These are phyloP conservation scores for Luvunga scandens DNA, from an alignment of 345 rosid genomes.

Conservation along the genomic window DNA sequence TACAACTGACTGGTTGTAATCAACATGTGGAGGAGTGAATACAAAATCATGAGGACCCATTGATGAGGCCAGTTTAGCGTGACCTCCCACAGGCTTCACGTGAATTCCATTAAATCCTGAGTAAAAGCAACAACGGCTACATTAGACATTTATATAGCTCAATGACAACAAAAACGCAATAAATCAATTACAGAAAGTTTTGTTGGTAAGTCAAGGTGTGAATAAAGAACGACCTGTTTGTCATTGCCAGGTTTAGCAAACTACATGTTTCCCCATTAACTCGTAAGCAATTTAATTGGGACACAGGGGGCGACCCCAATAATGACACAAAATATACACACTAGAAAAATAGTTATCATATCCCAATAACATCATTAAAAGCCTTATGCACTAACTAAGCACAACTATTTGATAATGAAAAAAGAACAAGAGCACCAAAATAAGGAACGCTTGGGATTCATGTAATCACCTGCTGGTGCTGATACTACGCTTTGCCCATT, in stretches of 20 bases:
- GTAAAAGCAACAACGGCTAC: slow-evolving; percentile 16
- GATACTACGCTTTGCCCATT: slow-evolving; percentile 26
- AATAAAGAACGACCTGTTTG: background rate
- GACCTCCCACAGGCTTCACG: slow-evolving; percentile 35
- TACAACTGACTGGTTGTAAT: slow-evolving; percentile 31
- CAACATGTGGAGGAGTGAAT: slow-evolving; percentile 49
- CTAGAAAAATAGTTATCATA: background rate
- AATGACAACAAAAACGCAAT: background rate
- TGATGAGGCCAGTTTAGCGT: slow-evolving; percentile 34
- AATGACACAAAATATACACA: background rate
- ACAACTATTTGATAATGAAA: background rate
- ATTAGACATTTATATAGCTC: slow-evolving; percentile 1
- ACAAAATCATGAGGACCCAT: slow-evolving; percentile 44
- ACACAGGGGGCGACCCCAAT: background rate
- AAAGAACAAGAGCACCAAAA: background rate
- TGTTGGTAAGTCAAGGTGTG: background rate
- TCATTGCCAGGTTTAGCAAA: background rate
- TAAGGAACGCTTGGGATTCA: background rate
- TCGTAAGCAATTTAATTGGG: slow-evolving; percentile 4
- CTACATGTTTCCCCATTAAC: background rate
- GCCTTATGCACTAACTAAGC: background rate
- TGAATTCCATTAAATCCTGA: slow-evolving; percentile 48
- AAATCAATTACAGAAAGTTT: slow-evolving; percentile 1
- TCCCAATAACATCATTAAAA: background rate
- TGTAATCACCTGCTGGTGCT: slow-evolving; percentile 29